Conservation (phyloP, 805 yeast genomes). For the Saccharomycopsis microspora region DNA sequence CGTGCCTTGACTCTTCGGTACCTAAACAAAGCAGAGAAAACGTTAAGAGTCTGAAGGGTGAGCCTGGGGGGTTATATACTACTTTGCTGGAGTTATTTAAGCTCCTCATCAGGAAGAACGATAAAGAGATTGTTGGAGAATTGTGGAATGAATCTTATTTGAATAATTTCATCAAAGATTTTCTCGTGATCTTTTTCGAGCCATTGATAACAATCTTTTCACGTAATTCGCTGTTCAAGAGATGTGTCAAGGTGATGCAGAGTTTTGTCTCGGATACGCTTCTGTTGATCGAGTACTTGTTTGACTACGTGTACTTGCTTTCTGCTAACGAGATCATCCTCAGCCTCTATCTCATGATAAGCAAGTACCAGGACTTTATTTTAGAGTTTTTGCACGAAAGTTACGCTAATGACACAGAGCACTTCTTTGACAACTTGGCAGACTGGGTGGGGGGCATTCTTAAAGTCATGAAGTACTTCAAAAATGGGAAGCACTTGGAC, state of each 20-base stretch:
- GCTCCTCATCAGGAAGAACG: conserved; percentile 34
- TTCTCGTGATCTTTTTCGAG: conserved; percentile 61
- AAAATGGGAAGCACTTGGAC: conserved; percentile 17
- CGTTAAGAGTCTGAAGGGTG: not conserved
- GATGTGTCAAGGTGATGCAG: conserved; percentile 53
- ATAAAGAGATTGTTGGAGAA: conserved; percentile 62
- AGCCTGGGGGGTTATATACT: not conserved
- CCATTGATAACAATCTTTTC: conserved; percentile 56
- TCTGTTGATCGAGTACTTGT: conserved; percentile 36
- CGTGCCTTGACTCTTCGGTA: conserved; percentile 1
- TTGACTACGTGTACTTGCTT: conserved; percentile 36
- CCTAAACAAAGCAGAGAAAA: not conserved
- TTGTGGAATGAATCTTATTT: conserved; percentile 82
- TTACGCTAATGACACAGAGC: conserved; percentile 64
- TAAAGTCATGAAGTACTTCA: conserved; percentile 51
- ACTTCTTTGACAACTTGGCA: conserved; percentile 60
- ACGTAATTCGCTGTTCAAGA: conserved; percentile 52
- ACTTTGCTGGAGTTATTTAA: conserved; percentile 9
- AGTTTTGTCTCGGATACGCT: conserved; percentile 59
- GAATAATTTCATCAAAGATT: conserved; percentile 60
- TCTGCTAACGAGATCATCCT: conserved; percentile 55
- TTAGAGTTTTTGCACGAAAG: conserved; percentile 72
- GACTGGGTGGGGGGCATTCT: conserved; percentile 65
- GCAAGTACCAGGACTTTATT: conserved; percentile 59
- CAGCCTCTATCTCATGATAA: conserved; percentile 51